Percentiles rank a stretch among this genome's conserved stretches.
phyloP scores from a whole-genome alignment of 306 rosid species.

The Pachyrhizus erosus region DNA sequence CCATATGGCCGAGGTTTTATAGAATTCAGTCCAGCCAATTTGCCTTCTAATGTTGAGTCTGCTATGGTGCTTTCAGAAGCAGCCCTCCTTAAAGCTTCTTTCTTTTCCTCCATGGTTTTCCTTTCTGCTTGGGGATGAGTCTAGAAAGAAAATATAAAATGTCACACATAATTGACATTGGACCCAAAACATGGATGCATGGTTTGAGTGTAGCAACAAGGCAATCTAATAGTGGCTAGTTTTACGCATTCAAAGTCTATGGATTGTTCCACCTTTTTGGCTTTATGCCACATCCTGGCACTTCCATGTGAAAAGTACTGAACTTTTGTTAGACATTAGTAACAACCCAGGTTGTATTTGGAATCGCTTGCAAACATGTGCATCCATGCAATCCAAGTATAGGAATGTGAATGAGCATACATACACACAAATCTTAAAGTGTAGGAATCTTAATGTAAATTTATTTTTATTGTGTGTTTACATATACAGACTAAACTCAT shows the following conservation, averaged over 20 bases:
- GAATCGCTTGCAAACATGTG: neutral
- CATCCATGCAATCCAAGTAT: neutral
- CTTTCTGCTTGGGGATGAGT: slow-evolving; percentile 82
- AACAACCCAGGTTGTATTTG: too few relatives aligned
- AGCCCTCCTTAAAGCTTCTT: slow-evolving; percentile 56
- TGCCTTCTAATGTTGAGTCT: slow-evolving; percentile 46
- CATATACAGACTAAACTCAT: too few relatives aligned
- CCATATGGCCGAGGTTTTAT: slow-evolving; percentile 54
- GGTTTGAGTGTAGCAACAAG: slow-evolving; percentile 22
- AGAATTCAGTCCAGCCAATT: slow-evolving; percentile 52
- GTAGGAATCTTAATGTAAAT: too few relatives aligned
- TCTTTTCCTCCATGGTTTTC: slow-evolving; percentile 69
- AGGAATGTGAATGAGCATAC: neutral
- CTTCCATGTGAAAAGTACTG: neutral
- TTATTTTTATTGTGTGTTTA: too few relatives aligned
- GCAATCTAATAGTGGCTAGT: too few relatives aligned
- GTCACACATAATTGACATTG: slow-evolving; percentile 26
- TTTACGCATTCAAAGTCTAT: slow-evolving; percentile 17
- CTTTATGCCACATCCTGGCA: neutral
- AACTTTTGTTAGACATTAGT: neutral
- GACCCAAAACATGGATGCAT: slow-evolving; percentile 20
- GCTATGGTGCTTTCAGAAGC: slow-evolving; percentile 56
- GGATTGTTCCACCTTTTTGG: neutral
- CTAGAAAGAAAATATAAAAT: slow-evolving; percentile 50
- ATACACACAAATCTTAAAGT: too few relatives aligned